These are phyloP conservation scores for Leccinellum albellum DNA, from an alignment of 768 basidiomycete species.

Conservation along the genomic window DNA sequence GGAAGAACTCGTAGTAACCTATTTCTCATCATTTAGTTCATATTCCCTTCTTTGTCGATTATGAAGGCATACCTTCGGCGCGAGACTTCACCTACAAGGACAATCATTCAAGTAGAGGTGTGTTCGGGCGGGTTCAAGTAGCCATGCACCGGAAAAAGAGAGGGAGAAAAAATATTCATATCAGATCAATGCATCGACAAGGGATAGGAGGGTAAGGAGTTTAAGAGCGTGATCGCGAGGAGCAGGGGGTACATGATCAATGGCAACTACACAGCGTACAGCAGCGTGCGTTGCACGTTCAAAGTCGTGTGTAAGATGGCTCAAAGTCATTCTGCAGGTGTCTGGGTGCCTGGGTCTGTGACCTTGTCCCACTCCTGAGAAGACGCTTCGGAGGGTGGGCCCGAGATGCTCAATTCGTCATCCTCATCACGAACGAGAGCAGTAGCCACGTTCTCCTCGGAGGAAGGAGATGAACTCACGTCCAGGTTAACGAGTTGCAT, in stretches of 20 bases:
- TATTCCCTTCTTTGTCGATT: slow-evolving; percentile 2
- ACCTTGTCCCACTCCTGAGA: slow-evolving; percentile 90
- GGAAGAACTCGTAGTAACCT: slow-evolving; percentile 80
- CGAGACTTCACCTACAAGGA: slow-evolving; percentile 55
- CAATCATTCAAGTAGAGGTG: slow-evolving; percentile 9
- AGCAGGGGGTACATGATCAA: slow-evolving; percentile 23
- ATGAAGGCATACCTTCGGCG: slow-evolving; percentile 67
- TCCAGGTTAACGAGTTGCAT: slow-evolving; percentile 86
- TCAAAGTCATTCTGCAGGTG: slow-evolving; percentile 40
- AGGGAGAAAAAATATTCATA: slow-evolving; percentile 44
- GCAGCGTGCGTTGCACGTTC: slow-evolving; percentile 28
- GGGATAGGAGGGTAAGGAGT: slow-evolving; percentile 20
- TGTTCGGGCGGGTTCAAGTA: slow-evolving; percentile 17
- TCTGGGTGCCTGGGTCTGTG: slow-evolving; percentile 67
- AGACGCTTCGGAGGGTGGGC: slow-evolving; percentile 81
- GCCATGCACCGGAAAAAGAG: slow-evolving; percentile 16
- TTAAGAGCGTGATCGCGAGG: slow-evolving; percentile 15
- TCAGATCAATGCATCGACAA: slow-evolving; percentile 48
- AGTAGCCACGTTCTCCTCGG: slow-evolving; percentile 24
- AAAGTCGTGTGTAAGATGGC: slow-evolving; percentile 25
- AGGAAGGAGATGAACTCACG: slow-evolving; percentile 66
- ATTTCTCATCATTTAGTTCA: slow-evolving; percentile 20
- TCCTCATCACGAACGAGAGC: slow-evolving; percentile 42
- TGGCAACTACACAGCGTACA: slow-evolving; percentile 31
- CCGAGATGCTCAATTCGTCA: slow-evolving; percentile 55